phyloP scores from a whole-genome alignment of 2,329 filamentous ascomycete genomes.

The Epichloe coenophiala region DNA sequence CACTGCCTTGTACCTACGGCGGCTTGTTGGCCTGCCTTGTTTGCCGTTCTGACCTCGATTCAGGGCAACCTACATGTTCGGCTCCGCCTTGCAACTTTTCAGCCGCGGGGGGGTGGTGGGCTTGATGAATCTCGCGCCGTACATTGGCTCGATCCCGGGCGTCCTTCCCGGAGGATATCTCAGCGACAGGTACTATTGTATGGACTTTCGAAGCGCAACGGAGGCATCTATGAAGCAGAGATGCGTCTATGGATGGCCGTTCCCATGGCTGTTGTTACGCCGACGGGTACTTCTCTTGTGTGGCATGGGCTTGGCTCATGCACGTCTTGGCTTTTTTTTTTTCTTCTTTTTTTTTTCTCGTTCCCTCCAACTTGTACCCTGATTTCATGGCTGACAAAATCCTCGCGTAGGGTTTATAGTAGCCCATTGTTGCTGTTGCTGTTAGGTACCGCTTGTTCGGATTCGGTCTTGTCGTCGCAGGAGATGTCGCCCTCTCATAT shows the following conservation, averaged over 20 bases:
- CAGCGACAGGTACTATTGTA: conserved; percentile 23
- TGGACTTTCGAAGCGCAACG: conserved; percentile 21
- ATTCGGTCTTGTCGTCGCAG: conserved; percentile 22
- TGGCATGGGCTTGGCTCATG: conserved; percentile 18
- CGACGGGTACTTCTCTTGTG: conserved; percentile 23
- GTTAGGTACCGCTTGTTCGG: conserved; percentile 22
- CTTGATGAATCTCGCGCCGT: conserved; percentile 15
- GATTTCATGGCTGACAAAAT: background rate
- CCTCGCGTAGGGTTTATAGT: conserved; percentile 19
- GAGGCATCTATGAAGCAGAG: conserved; percentile 28
- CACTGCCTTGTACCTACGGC: conserved; percentile 25
- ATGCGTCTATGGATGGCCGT: conserved; percentile 23
- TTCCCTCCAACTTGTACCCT: background rate
- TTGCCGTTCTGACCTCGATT: conserved; percentile 14
- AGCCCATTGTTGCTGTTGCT: conserved; percentile 19
- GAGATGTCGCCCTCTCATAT: conserved; percentile 20
- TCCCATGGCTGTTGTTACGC: conserved; percentile 14
- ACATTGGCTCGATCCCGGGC: conserved; percentile 25
- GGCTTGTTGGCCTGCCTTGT: conserved; percentile 19
- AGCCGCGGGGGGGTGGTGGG: conserved; percentile 10
- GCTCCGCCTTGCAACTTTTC: conserved; percentile 18
- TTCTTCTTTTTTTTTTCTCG: background rate
- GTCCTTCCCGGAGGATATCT: conserved; percentile 22
- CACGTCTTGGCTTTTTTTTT: conserved; percentile 8
- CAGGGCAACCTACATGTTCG: conserved; percentile 12